Percentiles rank a stretch among this genome's conserved stretches.
These are phyloP conservation scores for Cryphonectria radicalis DNA, from an alignment of 2,329 filamentous ascomycete species.

Conservation along the genomic window DNA sequence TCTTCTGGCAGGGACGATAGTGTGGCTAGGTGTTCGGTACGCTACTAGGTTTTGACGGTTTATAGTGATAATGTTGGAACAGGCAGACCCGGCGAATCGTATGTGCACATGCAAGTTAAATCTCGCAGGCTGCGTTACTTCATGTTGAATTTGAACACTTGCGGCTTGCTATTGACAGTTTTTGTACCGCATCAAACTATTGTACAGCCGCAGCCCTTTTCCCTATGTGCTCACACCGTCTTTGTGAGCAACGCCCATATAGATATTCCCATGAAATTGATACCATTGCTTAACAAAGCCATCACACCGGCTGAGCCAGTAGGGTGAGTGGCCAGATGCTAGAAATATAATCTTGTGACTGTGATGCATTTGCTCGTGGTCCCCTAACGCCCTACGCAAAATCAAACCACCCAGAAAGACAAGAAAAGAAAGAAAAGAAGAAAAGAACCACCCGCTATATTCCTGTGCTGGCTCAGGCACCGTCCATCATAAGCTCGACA, in stretches of 20 bases:
- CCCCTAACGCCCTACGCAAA: conserved; percentile 17
- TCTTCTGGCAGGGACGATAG: conserved; percentile 35
- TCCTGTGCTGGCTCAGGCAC: conserved; percentile 37
- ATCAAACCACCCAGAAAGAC: conserved; percentile 2
- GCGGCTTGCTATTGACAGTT: conserved; percentile 10
- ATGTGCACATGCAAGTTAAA: neutral
- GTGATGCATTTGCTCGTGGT: conserved; percentile 20
- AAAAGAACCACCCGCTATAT: neutral
- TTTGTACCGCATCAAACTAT: conserved; percentile 7
- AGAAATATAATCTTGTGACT: conserved; percentile 27
- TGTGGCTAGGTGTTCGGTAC: conserved; percentile 34
- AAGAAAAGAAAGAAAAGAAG: neutral
- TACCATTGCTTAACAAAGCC: neutral
- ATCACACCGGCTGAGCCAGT: conserved; percentile 7
- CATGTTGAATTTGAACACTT: neutral
- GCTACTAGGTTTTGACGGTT: conserved; percentile 1
- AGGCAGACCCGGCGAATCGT: neutral
- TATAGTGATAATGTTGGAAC: neutral
- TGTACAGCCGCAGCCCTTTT: neutral
- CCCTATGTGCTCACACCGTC: neutral
- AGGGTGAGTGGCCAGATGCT: conserved; percentile 6
- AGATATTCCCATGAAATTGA: neutral
- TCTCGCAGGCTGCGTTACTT: neutral
- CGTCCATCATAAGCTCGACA: conserved; percentile 69
- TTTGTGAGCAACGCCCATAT: neutral